A percentile compares a stretch with the other conserved stretches of the same genome.
These are phyloP conservation scores for Cyathus striatus DNA, from an alignment of 768 basidiomycete genomes.

Conservation along the genomic window DNA sequence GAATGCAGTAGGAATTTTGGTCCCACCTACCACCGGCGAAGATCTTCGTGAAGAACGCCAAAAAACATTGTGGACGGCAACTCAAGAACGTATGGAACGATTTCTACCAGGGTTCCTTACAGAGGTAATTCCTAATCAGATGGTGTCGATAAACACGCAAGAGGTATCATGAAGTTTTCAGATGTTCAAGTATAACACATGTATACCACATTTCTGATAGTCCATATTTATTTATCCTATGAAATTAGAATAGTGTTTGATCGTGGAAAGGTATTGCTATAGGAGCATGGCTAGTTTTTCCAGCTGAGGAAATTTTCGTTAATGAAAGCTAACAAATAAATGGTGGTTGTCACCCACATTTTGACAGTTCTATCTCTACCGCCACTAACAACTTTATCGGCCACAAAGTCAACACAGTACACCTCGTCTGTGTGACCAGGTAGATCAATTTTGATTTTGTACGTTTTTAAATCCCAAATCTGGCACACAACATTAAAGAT, in stretches of 20 bases:
- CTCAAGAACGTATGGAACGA: slow-evolving; percentile 81
- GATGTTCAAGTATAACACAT: no score
- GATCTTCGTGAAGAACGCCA: slow-evolving; percentile 55
- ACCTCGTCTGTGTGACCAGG: slow-evolving; percentile 98
- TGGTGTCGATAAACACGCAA: no score
- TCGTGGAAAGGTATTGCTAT: no score
- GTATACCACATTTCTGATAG: no score
- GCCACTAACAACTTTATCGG: slow-evolving; percentile 84
- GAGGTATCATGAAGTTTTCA: no score
- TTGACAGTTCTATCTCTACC: slow-evolving; percentile 5
- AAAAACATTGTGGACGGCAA: slow-evolving; percentile 76
- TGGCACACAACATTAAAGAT: slow-evolving; percentile 18
- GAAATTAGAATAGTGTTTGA: no score
- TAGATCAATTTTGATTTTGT: slow-evolving; percentile 90
- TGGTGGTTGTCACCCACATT: no score
- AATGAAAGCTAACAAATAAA: no score
- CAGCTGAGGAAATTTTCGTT: no score
- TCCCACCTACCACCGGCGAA: slow-evolving; percentile 49
- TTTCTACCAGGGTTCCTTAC: slow-evolving; percentile 89
- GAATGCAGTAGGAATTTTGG: slow-evolving; percentile 82
- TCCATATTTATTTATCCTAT: no score
- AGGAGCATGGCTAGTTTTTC: no score
- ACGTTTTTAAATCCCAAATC: slow-evolving; percentile 97
- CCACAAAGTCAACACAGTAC: slow-evolving; percentile 98
- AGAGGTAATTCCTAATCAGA: slow-evolving; percentile 53